Conservation (phyloP, 1,139 yeast genomes). For the Candida pseudoviswanathii region DNA sequence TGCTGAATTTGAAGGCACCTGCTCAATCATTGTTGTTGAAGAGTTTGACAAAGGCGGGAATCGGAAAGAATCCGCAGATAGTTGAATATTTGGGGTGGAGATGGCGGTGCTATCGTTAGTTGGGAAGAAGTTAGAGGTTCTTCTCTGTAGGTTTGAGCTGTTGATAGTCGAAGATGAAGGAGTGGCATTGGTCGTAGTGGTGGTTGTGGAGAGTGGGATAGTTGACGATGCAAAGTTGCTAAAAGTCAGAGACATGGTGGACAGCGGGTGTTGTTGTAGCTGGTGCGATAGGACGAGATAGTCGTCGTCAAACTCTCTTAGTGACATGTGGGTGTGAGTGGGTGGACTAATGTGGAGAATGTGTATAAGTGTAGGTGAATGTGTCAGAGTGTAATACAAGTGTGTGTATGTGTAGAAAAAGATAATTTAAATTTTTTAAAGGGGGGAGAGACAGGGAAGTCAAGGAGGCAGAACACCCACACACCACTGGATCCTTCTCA, state of each 20-base stretch:
- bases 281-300: background rate
- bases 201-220: background rate
- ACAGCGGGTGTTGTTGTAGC: background rate
- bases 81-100: constrained; percentile 6
- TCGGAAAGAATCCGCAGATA: constrained; percentile 4
- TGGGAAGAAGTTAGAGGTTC: constrained; percentile 14
- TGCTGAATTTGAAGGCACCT: background rate
- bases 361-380: no score
- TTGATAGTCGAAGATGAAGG: background rate
- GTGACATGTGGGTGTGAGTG: background rate
- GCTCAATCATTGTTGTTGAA: background rate
- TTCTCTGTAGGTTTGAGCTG: constrained; percentile 5
- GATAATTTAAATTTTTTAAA: background rate
- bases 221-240: background rate
- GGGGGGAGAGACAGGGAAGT: no score
- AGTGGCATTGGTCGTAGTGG: background rate
- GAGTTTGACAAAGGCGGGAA: constrained; percentile 1
- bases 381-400: no score
- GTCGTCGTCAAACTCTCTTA: constrained; percentile 2
- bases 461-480: no score
- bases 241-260: background rate
- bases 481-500: no score
- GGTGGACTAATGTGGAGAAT: background rate
- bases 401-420: background rate
- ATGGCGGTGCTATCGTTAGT: background rate